Base-by-base conservation (phyloP, 139 green algal species). In the Chlamydomonas sp. region DNA sequence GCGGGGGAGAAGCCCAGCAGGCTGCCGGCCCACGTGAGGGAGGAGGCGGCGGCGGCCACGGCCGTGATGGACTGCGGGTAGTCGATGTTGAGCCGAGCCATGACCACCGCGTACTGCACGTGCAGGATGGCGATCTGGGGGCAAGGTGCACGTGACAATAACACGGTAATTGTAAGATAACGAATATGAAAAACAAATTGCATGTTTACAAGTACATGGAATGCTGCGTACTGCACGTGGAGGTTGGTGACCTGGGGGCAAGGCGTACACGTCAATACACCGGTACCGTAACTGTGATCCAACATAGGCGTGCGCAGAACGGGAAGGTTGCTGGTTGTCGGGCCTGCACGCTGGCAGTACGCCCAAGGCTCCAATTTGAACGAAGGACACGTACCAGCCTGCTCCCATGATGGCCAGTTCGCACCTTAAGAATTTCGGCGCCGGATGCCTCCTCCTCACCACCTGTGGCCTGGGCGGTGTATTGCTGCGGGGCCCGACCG, bases 11-110 rank as follows among this genome's bases (percentile, higher is more conserved):
- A 15, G 7, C 20, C 12, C 12, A 73, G 67, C 3, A 5, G 67
- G 67, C 20, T 12, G 10, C 5, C 12, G 14, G 67, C 12, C 12
- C 12, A 5, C 12, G 8, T 5, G 67, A 20, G 67, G 67, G 67
- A 31, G 67, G 67, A 18, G 67, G 14, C 12, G 12, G 67, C 3
- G 67, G 75, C 69, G 49, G 69, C 31, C 12, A 63, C n/a, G 14
- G 31, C n/a, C 49, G 89, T 91, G 61, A 91, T 66, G 61, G n/a
- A n/a, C 73, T 61, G 17, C 31, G 80, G 85, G 88, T 91, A 91
- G 73, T 86, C 31, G 7, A 89, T 58, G 58, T 73, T 72, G 9
- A 86, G 71, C 20, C 81, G 81, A 3, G 71, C 79, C 60, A 86
- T 77, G 81, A 86, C 79, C 5, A 86, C 73, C 0, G 79, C 31